These are phyloP conservation scores for Sphaerulina populicola DNA, from an alignment of 2,329 filamentous ascomycete genomes.

Conservation along the genomic window DNA sequence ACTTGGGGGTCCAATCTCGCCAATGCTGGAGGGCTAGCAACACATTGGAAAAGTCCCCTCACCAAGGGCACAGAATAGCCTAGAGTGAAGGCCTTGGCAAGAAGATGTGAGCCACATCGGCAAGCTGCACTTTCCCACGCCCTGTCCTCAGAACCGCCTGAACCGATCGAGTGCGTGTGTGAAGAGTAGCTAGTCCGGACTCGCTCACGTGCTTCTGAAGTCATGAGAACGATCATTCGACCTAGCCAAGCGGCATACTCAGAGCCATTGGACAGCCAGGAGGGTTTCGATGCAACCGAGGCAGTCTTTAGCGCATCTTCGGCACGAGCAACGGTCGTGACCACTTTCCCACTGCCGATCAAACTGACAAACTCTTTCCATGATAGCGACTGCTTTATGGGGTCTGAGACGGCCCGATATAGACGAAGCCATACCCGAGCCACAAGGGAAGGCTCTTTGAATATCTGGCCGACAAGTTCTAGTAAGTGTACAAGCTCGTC, in stretches of 20 bases:
- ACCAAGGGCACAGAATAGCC: constrained; percentile 49
- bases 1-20: not conserved
- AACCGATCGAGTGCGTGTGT: too few relatives aligned
- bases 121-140: constrained; percentile 24
- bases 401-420: constrained; percentile 33
- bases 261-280: constrained; percentile 58
- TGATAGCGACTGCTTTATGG: constrained; percentile 44
- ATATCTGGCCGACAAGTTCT: constrained; percentile 35
- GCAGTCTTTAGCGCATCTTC: constrained; percentile 41
- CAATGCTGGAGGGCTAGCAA: not conserved
- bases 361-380: constrained; percentile 58
- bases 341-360: constrained; percentile 52
- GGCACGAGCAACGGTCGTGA: constrained; percentile 53
- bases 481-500: constrained; percentile 34
- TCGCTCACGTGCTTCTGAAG: too few relatives aligned
- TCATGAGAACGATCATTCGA: constrained; percentile 45
- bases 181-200: too few relatives aligned
- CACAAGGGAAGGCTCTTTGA: constrained; percentile 41
- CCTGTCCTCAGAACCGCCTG: too few relatives aligned
- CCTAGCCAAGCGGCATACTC: constrained; percentile 66
- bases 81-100: constrained; percentile 56
- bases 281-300: constrained; percentile 36
- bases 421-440: constrained; percentile 42
- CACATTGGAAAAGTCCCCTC: constrained; percentile 7
- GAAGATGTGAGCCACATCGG: constrained; percentile 36